phyloP scores from a whole-genome alignment of 208 protist genomes.

The Acanthamoeba healyi region DNA sequence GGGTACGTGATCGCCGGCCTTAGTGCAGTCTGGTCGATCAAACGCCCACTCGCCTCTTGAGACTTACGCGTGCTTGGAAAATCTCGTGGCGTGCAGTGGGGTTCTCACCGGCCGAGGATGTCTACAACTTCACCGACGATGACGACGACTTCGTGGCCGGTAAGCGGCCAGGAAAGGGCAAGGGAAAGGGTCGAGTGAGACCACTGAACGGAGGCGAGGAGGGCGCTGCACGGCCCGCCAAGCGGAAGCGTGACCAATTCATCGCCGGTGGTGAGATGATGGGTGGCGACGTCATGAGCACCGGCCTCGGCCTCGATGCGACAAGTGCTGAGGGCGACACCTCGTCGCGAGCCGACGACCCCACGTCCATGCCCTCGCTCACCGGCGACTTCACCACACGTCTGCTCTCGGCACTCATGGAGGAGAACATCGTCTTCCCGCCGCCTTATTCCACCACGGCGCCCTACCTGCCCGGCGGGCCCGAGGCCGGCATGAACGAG shows the following conservation, averaged over 20 bases:
- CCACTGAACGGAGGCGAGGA: neutral
- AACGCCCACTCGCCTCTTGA: too few species aligned
- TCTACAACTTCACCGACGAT: conserved; percentile 30
- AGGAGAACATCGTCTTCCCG: conserved; percentile 70
- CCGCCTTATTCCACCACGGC: conserved; percentile 26
- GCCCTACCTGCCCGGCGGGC: conserved; percentile 14
- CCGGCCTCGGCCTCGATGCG: neutral
- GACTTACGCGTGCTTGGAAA: too few species aligned
- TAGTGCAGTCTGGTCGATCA: too few species aligned
- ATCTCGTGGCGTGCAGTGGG: neutral
- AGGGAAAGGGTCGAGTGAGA: neutral
- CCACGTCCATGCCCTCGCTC: neutral
- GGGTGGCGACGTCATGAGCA: neutral
- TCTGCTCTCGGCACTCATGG: conserved; percentile 29
- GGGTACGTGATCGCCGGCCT: too few species aligned
- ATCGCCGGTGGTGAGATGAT: neutral
- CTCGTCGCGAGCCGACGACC: neutral
- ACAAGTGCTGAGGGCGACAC: neutral
- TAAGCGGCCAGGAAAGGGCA: conserved; percentile 10
- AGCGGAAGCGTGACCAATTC: conserved; percentile 25
- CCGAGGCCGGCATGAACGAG: neutral
- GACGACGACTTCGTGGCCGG: conserved; percentile 4
- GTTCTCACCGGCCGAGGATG: neutral
- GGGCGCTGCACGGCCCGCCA: neutral
- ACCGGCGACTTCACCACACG: conserved; percentile 55